Base-by-base conservation (phyloP, 2,329 filamentous ascomycete genomes). In the Fusarium palustre region DNA sequence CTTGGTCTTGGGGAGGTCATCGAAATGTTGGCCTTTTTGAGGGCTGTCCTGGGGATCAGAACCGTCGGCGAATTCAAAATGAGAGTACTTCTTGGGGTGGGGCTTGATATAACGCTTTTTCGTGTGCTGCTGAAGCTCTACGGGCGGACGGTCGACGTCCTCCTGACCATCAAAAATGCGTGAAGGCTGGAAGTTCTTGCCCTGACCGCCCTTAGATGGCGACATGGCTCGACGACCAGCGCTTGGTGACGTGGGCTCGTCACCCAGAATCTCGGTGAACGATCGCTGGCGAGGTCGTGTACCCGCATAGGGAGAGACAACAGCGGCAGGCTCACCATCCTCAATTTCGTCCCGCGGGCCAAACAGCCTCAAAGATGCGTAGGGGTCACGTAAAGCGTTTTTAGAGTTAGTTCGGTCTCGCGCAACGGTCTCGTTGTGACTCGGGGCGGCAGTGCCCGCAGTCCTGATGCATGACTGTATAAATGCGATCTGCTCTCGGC, bases 11-110 rank as follows among this genome's bases (percentile, higher is more conserved):
- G 81, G 78, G 25, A 77, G 77, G 55, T 85, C 79, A 22, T 84
- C 78, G 24, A 80, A 76, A 5, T 79, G 71, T 10, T 80, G 72
- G 53, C 78, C 81, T n/a, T 81, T 76, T 67, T 82, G 75, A 16
- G 84, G 81, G 20, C 79, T 79, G 52, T 87, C 84, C 64, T 82
- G 79, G 18, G 82, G 81, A 57, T 88, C 85, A 22, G 82, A 86
- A 52, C 88, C 89, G 70, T 93, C 90, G 60, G 86, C 88, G 76
- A 97, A 92, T 63, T 94, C 90, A 76, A 97, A 97, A 80, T 98
- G 95, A 61, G 91, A 85, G 81, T 90, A 97, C 79, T 93, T 97
- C 76, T 88, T 89, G 4, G 92, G 87, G 78, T 96, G 88, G 9
- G 92, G 90, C 75, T 91, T 85, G 75, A 86, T 85, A 70, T 80